Percentiles rank a stretch among this genome's conserved stretches.
These are phyloP conservation scores for Sedum album DNA, from an alignment of 164 flowering plant species.

Conservation along the genomic window DNA sequence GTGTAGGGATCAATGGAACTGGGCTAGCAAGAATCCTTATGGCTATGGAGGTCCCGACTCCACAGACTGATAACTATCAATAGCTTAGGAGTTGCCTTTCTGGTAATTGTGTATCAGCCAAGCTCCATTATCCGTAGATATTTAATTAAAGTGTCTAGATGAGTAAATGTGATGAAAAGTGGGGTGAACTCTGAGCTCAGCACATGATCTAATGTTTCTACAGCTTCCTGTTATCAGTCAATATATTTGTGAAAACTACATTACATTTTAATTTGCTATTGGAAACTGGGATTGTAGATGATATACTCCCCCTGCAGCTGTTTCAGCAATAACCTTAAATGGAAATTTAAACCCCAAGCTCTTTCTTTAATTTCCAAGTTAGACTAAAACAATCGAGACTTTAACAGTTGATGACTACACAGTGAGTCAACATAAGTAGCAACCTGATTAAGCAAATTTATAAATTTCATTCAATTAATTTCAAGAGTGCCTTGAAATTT, in stretches of 20 bases:
- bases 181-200: not conserved
- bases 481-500: no score
- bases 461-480: no score
- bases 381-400: no score
- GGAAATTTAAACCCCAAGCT: no score
- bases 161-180: not conserved
- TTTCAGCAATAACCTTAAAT: no score
- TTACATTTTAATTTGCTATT: not conserved
- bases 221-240: not conserved
- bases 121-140: not conserved
- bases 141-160: not conserved
- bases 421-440: no score
- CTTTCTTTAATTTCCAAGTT: no score
- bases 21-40: conserved; percentile 95
- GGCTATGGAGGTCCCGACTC: conserved; percentile 45
- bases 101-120: not conserved
- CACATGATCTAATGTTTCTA: not conserved
- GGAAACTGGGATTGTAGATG: not conserved
- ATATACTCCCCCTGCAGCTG: no score
- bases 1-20: conserved; percentile 94
- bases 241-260: not conserved
- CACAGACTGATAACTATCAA: conserved; percentile 10
- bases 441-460: no score
- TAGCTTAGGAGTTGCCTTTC: not conserved
- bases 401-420: no score